Evolutionary conservation across 768 basidiomycete genomes (phyloP).

Genomic region (Amanita molliuscula): DNA sequence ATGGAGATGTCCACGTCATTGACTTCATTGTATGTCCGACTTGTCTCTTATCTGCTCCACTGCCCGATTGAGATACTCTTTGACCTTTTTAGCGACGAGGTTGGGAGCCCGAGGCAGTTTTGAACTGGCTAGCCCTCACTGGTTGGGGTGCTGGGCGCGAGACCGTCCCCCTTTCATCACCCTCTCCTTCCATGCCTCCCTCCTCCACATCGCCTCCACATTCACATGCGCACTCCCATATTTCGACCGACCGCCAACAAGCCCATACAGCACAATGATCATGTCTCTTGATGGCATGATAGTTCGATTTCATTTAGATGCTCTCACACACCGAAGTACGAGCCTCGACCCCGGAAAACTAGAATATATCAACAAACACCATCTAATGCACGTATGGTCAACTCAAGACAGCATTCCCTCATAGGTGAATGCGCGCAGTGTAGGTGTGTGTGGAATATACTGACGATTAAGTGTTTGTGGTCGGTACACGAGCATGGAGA

Average conservation of each 20-base stretch:
- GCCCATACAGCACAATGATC: constrained; percentile 59
- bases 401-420: constrained; percentile 43
- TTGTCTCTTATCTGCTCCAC: neutral
- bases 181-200: constrained; percentile 9
- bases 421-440: neutral
- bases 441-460: neutral
- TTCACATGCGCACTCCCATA: constrained; percentile 8
- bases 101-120: constrained; percentile 82
- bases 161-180: constrained; percentile 12
- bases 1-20: constrained; percentile 78
- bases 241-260: constrained; percentile 15
- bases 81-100: constrained; percentile 51
- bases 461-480: constrained; percentile 15
- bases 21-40: constrained; percentile 67
- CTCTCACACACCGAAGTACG: constrained; percentile 76
- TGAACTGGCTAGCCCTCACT: constrained; percentile 92
- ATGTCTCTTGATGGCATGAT: constrained; percentile 59
- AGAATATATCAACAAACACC: constrained; percentile 81
- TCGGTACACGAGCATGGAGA: constrained; percentile 39
- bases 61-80: neutral
- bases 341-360: constrained; percentile 73
- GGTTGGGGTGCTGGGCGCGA: constrained; percentile 73
- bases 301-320: constrained; percentile 62
- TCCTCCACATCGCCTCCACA: neutral
- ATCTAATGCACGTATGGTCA: constrained; percentile 51